Percentiles rank a stretch among this genome's conserved stretches.
phyloP scores from a whole-genome alignment of 73 alveolate species.

The Blepharisma japonicum region DNA sequence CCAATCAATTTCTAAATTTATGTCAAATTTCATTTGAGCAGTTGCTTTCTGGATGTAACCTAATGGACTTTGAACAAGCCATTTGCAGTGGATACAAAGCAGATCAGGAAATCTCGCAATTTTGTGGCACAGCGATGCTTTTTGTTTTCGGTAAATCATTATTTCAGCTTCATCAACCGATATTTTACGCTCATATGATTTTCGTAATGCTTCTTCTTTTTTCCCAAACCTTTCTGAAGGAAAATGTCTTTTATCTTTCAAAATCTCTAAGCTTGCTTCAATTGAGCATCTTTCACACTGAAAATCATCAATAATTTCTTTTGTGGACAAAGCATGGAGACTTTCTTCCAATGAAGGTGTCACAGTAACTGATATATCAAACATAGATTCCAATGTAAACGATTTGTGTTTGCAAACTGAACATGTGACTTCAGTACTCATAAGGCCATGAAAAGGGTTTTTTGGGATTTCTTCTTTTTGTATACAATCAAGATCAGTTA shows the following conservation, averaged over 20 bases:
- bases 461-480: background rate
- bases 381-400: background rate
- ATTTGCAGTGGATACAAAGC: slow-evolving; percentile 12
- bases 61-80: background rate
- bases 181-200: background rate
- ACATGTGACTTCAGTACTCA: slow-evolving; percentile 11
- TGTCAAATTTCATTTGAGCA: background rate
- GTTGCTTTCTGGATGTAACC: background rate
- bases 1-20: background rate
- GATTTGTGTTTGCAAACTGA: background rate
- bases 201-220: background rate
- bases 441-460: slow-evolving; percentile 20
- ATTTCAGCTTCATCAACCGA: background rate
- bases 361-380: slow-evolving; percentile 2
- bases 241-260: background rate
- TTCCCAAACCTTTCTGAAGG: background rate
- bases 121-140: background rate
- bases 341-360: slow-evolving; percentile 4
- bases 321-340: background rate
- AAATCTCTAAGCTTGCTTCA: background rate
- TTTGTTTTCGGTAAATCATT: background rate
- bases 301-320: slow-evolving; percentile 7
- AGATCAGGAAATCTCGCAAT: background rate
- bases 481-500: no score
- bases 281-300: slow-evolving; percentile 10